phyloP scores from a whole-genome alignment of 768 basidiomycete genomes.

The Hericium erinaceus region DNA sequence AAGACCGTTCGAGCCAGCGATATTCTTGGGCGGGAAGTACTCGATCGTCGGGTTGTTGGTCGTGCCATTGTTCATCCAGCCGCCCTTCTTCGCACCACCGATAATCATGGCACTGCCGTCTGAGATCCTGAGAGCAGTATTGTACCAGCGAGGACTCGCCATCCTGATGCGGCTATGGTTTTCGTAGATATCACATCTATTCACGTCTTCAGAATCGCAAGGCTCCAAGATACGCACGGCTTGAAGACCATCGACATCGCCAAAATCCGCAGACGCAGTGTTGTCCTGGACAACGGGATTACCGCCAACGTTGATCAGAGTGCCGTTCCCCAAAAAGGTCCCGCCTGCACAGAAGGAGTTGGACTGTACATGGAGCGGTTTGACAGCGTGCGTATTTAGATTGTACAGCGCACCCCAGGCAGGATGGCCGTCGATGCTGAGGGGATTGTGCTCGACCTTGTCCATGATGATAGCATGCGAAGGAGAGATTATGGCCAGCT shows the following conservation, averaged over 20 bases:
- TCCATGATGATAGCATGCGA: slow-evolving; percentile 68
- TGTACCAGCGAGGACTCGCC: slow-evolving; percentile 79
- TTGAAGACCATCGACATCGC: slow-evolving; percentile 66
- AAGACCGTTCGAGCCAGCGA: slow-evolving; percentile 57
- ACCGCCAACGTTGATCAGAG: slow-evolving; percentile 71
- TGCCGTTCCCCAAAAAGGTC: slow-evolving; percentile 67
- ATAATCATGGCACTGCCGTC: slow-evolving; percentile 83
- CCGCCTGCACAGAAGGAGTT: slow-evolving; percentile 88
- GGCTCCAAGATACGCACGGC: slow-evolving; percentile 65
- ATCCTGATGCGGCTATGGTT: slow-evolving; percentile 54
- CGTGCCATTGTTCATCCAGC: slow-evolving; percentile 79
- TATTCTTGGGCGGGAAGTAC: slow-evolving; percentile 73
- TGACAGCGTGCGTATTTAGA: slow-evolving; percentile 50
- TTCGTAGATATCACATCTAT: slow-evolving; percentile 55
- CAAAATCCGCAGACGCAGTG: slow-evolving; percentile 65
- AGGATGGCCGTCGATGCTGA: slow-evolving; percentile 63
- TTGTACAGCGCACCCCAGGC: slow-evolving; percentile 77
- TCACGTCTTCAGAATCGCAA: slow-evolving; percentile 39
- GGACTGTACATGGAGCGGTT: slow-evolving; percentile 55
- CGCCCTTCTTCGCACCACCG: slow-evolving; percentile 73
- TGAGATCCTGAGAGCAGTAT: slow-evolving; percentile 53
- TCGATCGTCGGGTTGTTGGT: slow-evolving; percentile 77
- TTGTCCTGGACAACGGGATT: slow-evolving; percentile 63
- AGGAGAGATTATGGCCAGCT: slow-evolving; percentile 56
- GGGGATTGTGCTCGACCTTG: slow-evolving; percentile 82